These are phyloP conservation scores for Diaporthe ilicicola DNA, from an alignment of 2,329 filamentous ascomycete genomes.

Conservation along the genomic window DNA sequence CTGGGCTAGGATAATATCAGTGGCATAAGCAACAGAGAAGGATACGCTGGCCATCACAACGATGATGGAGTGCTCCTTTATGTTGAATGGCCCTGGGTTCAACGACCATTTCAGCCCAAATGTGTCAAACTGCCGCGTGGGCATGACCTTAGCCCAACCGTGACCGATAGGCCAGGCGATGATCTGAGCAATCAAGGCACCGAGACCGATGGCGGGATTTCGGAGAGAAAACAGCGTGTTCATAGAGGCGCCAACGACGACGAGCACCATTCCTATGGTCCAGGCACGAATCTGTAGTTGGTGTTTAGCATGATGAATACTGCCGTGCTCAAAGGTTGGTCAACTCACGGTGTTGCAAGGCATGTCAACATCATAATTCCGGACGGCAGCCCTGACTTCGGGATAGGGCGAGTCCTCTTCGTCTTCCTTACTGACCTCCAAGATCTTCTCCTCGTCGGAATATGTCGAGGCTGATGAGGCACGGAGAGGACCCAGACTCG, in stretches of 20 bases:
- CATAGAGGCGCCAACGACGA: slow-evolving; percentile 65
- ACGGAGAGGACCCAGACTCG: slow-evolving; percentile 35
- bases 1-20: slow-evolving; percentile 77
- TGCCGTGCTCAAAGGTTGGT: neutral
- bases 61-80: slow-evolving; percentile 75
- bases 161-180: slow-evolving; percentile 71
- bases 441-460: slow-evolving; percentile 36
- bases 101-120: slow-evolving; percentile 65
- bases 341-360: slow-evolving; percentile 70
- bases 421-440: slow-evolving; percentile 45
- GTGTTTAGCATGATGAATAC: neutral
- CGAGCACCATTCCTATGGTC: slow-evolving; percentile 67
- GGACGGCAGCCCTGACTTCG: slow-evolving; percentile 71
- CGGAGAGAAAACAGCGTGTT: slow-evolving; percentile 72
- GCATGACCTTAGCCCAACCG: slow-evolving; percentile 66
- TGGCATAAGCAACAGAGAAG: slow-evolving; percentile 75
- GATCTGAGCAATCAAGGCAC: slow-evolving; percentile 69
- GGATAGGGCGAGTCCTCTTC: slow-evolving; percentile 70
- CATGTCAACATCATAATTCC: slow-evolving; percentile 70
- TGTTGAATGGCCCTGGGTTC: slow-evolving; percentile 75
- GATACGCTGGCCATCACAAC: slow-evolving; percentile 77
- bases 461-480: slow-evolving; percentile 28
- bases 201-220: slow-evolving; percentile 68
- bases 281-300: slow-evolving; percentile 52
- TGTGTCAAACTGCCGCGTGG: slow-evolving; percentile 56